Conservation (phyloP, 768 basidiomycete genomes). For the Lentinula guzmanii region DNA sequence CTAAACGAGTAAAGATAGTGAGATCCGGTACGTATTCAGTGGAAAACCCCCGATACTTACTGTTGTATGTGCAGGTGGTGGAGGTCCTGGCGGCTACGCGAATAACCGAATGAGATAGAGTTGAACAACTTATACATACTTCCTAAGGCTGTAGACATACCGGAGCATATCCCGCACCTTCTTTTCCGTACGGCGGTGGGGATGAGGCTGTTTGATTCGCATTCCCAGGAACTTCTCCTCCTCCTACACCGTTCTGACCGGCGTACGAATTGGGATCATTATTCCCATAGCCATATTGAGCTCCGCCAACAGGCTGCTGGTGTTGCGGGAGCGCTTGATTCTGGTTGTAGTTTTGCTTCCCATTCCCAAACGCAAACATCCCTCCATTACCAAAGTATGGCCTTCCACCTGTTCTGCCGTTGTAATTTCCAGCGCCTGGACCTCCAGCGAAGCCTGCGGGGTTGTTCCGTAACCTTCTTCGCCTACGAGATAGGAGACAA, state of each 20-base stretch:
- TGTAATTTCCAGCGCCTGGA: background rate
- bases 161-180: background rate
- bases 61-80: background rate
- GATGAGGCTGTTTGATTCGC: background rate
- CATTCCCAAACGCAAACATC: background rate
- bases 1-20: background rate
- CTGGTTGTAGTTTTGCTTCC: background rate
- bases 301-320: background rate
- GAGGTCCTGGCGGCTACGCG: background rate
- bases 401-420: background rate
- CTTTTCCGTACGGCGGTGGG: background rate
- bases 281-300: background rate
- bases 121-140: too few species aligned
- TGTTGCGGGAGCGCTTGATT: background rate
- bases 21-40: background rate
- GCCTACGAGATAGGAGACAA: background rate
- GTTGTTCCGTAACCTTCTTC: background rate
- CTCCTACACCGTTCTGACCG: background rate
- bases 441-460: background rate
- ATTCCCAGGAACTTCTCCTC: background rate
- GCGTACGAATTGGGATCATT: background rate
- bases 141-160: background rate
- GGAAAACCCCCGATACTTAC: background rate
- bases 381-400: background rate
- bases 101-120: background rate